These are phyloP conservation scores for Panicum miliaceum DNA, from an alignment of 176 grass and related monocot genomes.

Conservation along the genomic window DNA sequence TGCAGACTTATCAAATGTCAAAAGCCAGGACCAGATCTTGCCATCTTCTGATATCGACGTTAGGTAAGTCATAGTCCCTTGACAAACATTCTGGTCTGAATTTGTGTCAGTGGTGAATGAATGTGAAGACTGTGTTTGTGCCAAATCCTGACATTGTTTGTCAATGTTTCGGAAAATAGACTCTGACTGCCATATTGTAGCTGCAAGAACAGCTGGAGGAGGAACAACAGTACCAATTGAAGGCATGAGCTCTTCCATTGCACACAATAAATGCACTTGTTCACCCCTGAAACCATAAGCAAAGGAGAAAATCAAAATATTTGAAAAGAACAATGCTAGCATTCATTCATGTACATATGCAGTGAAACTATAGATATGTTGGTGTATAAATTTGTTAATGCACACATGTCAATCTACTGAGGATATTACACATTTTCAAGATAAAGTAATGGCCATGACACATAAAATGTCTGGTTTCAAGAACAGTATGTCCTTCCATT, in stretches of 20 bases:
- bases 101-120: conserved; percentile 44
- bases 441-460: too few relatives aligned
- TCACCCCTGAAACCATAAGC: conserved; percentile 65
- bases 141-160: conserved; percentile 53
- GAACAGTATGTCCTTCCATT: background rate
- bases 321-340: background rate
- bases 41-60: conserved; percentile 93
- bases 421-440: too few relatives aligned
- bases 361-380: conserved; percentile 4
- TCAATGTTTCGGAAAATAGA: conserved; percentile 65
- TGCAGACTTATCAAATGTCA: conserved; percentile 68
- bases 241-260: conserved; percentile 92
- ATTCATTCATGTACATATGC: background rate
- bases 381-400: background rate
- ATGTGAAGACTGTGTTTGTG: conserved; percentile 37
- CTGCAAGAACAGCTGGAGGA: conserved; percentile 76
- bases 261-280: conserved; percentile 76
- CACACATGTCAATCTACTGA: too few relatives aligned
- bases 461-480: too few relatives aligned
- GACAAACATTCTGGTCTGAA: conserved; percentile 29
- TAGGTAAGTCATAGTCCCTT: conserved; percentile 55
- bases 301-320: conserved; percentile 29
- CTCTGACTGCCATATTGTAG: conserved; percentile 84
- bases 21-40: conserved; percentile 92
- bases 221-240: conserved; percentile 84